Evolutionary conservation across 192 early-diverging fungal genomes (phyloP).

Genomic region (Diversispora eburnea): DNA sequence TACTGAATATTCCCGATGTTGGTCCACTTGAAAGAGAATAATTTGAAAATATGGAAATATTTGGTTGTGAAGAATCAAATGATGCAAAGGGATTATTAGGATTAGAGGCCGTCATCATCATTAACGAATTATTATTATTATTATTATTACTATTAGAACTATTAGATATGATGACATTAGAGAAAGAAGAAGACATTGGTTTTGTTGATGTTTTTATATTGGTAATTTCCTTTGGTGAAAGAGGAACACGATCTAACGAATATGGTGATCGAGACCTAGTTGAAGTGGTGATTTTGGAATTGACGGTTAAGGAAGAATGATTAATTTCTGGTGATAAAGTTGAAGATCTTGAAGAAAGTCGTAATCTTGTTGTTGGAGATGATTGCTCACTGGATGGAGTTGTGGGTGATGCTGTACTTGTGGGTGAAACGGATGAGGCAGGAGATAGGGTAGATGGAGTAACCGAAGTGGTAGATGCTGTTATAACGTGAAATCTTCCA

Average conservation of each 20-base stretch:
- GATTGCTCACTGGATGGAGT: conserved; percentile 4
- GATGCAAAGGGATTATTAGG: not conserved
- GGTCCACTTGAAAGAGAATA: not conserved
- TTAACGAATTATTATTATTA: not conserved
- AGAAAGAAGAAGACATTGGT: not conserved
- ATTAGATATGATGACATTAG: too few species aligned
- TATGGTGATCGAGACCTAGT: not conserved
- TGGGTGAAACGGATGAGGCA: not conserved
- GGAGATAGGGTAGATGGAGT: not conserved
- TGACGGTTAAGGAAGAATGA: not conserved
- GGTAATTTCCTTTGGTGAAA: conserved; percentile 4
- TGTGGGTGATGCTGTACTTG: conserved; percentile 7
- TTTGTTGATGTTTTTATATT: not conserved
- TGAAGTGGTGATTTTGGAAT: not conserved
- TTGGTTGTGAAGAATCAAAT: conserved; percentile 2
- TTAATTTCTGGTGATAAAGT: not conserved
- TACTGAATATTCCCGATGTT: conserved; percentile 7
- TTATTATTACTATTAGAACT: not conserved
- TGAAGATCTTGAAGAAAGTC: conserved; percentile 7
- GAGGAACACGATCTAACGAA: not conserved
- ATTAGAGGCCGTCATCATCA: not conserved
- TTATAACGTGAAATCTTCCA: conserved; percentile 24
- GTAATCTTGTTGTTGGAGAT: not conserved
- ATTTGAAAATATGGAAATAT: not conserved
- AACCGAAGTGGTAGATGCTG: not conserved